phyloP scores from a whole-genome alignment of 441 rosid genomes.

The Corymbia calophylla region DNA sequence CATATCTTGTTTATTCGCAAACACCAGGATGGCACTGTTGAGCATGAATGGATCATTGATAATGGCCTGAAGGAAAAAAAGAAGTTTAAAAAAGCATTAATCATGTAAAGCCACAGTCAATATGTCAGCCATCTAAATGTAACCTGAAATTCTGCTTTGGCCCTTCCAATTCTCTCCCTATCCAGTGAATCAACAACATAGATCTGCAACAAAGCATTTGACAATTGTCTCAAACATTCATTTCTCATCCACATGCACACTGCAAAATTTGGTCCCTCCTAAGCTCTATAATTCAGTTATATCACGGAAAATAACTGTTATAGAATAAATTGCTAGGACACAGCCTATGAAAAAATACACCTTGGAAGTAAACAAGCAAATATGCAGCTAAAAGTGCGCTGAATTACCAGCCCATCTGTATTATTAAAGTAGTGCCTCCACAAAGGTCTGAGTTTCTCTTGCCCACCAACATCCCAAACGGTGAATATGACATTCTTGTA shows the following conservation, averaged over 20 bases:
- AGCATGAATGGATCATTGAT: constrained; percentile 97
- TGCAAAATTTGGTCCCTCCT: background rate
- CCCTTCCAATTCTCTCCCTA: constrained; percentile 89
- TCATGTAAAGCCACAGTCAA: constrained; percentile 8
- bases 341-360: background rate
- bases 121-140: constrained; percentile 7
- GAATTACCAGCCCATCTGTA: constrained; percentile 90
- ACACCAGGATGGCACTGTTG: constrained; percentile 87
- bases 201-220: constrained; percentile 40
- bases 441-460: constrained; percentile 95
- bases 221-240: background rate
- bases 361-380: background rate
- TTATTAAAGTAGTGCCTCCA: constrained; percentile 99
- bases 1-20: constrained; percentile 99
- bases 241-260: background rate
- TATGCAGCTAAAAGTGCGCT: background rate
- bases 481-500: constrained; percentile 98
- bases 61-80: constrained; percentile 56
- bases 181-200: constrained; percentile 99
- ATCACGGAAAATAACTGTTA: background rate
- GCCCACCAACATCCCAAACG: constrained; percentile 99
- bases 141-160: constrained; percentile 96
- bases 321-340: background rate
- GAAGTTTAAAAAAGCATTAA: background rate
- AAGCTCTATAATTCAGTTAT: background rate